These are phyloP conservation scores for Fonsecaea pugnacius DNA, from an alignment of 2,329 filamentous ascomycete species.

Conservation along the genomic window DNA sequence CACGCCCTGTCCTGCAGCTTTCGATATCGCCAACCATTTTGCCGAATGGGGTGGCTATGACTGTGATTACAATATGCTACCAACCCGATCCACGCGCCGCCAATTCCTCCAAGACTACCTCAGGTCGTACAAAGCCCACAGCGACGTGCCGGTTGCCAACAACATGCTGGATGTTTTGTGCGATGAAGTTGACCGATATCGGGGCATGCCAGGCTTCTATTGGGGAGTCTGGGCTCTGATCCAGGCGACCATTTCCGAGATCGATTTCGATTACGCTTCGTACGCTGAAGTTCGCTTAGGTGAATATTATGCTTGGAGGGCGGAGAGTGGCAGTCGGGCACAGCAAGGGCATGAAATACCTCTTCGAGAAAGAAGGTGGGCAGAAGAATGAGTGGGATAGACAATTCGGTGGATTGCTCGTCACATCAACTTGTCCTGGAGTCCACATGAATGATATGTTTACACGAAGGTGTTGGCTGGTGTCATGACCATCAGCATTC, in stretches of 20 bases:
- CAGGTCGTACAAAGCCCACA: conserved; percentile 67
- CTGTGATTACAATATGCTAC: conserved; percentile 84
- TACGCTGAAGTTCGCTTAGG: conserved; percentile 85
- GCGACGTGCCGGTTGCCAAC: conserved; percentile 47
- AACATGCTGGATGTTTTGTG: conserved; percentile 69
- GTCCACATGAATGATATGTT: neutral
- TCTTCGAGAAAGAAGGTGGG: conserved; percentile 80
- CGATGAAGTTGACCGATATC: conserved; percentile 81
- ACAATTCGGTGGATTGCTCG: neutral
- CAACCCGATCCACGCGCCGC: conserved; percentile 74
- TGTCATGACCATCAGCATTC: neutral
- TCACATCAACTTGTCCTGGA: neutral
- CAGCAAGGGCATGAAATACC: conserved; percentile 64
- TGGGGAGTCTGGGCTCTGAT: conserved; percentile 94
- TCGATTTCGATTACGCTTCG: conserved; percentile 93
- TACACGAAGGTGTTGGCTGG: neutral
- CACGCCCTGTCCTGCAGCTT: conserved; percentile 88
- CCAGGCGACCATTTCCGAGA: conserved; percentile 89
- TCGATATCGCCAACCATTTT: conserved; percentile 97
- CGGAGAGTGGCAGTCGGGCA: conserved; percentile 63
- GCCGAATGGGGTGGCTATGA: conserved; percentile 98
- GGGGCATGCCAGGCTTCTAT: conserved; percentile 86
- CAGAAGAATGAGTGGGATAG: conserved; percentile 47
- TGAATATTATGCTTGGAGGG: conserved; percentile 93
- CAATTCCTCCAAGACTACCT: conserved; percentile 86